A percentile compares a stretch with the other conserved stretches of the same genome.
phyloP scores from a whole-genome alignment of 805 yeast species.

The Metschnikowia vanudenii region DNA sequence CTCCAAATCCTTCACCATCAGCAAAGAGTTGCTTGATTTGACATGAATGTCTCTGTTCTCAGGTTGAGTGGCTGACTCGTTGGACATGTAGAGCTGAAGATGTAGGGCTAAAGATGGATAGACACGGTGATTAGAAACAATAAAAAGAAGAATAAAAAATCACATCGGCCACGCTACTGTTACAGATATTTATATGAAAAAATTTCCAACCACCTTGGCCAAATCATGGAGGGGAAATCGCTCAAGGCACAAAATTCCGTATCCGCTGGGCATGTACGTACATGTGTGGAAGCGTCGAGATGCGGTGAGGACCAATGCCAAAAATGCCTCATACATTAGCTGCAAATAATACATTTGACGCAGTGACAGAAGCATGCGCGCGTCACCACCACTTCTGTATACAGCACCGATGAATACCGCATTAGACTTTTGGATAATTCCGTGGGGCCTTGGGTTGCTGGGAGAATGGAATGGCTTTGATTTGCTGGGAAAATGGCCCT shows the following conservation, averaged over 20 bases:
- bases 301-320: constrained; percentile 6
- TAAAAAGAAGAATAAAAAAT: not conserved
- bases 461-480: no score
- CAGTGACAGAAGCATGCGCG: not conserved
- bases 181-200: not conserved
- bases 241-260: not conserved
- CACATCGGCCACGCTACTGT: not conserved
- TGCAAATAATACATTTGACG: constrained; percentile 3
- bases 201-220: no score
- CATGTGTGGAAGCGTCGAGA: not conserved
- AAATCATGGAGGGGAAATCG: not conserved
- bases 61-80: not conserved
- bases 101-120: no score
- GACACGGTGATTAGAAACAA: not conserved
- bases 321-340: constrained; percentile 11
- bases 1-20: constrained; percentile 5
- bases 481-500: no score
- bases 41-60: not conserved
- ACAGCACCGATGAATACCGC: no score
- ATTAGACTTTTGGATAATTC: no score
- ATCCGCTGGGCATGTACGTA: not conserved
- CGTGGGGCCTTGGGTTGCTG: no score
- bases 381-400: constrained; percentile 1
- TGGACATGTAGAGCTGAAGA: not conserved
- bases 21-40: not conserved